phyloP scores from a whole-genome alignment of 78 protist species.

The Emiliania huxleyi region DNA sequence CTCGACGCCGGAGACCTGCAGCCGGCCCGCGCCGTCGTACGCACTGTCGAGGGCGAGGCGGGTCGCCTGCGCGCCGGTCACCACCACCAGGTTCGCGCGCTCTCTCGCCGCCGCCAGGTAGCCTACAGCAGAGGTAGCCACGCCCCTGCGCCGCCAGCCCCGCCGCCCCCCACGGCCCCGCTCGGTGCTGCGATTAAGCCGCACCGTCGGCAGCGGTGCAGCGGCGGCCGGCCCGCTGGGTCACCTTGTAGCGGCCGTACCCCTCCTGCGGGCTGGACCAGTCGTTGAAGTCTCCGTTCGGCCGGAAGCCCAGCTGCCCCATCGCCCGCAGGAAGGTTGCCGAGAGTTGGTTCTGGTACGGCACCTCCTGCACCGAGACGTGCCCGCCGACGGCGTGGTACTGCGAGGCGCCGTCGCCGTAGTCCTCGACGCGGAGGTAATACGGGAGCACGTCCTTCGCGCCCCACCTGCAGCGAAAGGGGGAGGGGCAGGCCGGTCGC shows the following conservation, averaged over 20 bases:
- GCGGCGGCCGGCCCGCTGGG: not conserved
- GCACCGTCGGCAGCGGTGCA: not conserved
- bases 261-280: conserved; percentile 20
- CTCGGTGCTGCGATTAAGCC: no score
- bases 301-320: not conserved
- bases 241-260: not conserved
- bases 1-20: not conserved
- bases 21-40: not conserved
- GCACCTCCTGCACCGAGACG: not conserved
- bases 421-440: not conserved
- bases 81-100: not conserved
- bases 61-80: not conserved
- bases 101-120: not conserved
- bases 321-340: not conserved
- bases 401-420: not conserved
- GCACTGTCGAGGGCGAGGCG: not conserved
- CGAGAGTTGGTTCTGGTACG: not conserved
- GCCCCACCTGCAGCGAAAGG: not conserved
- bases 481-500: no score
- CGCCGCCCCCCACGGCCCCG: no score
- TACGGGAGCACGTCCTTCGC: conserved; percentile 12
- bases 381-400: conserved; percentile 1
- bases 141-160: no score
- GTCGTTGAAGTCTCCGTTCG: not conserved
- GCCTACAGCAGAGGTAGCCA: no score